phyloP scores from a whole-genome alignment of 1,284 basidiomycete genomes.

The Trichosporon faecale region DNA sequence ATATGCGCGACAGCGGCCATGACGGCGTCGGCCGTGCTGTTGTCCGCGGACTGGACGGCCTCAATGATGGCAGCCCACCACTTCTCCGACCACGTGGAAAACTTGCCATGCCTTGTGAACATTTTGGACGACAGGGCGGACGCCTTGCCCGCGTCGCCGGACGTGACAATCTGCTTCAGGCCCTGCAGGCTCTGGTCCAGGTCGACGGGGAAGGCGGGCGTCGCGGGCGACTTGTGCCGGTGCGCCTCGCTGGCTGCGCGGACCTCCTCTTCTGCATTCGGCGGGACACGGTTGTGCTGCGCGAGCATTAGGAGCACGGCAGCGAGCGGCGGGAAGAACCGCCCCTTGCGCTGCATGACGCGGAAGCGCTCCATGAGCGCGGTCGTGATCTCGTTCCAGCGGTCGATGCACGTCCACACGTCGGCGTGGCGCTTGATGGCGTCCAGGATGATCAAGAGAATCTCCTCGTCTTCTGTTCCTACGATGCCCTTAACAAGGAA shows the following conservation, averaged over 20 bases:
- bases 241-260: conserved; percentile 25
- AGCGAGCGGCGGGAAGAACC: conserved; percentile 31
- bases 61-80: conserved; percentile 42
- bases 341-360: conserved; percentile 28
- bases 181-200: conserved; percentile 33
- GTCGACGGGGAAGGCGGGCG: conserved; percentile 25
- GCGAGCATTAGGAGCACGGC: conserved; percentile 33
- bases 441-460: conserved; percentile 42
- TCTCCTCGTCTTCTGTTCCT: conserved; percentile 39
- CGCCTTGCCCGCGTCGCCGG: conserved; percentile 25
- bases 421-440: conserved; percentile 43
- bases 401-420: conserved; percentile 48
- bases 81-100: conserved; percentile 29
- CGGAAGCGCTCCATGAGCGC: conserved; percentile 42
- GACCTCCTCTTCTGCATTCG: conserved; percentile 38
- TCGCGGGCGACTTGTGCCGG: conserved; percentile 17
- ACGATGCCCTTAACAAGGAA: conserved; percentile 39
- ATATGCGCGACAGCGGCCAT: conserved; percentile 31
- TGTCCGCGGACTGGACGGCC: conserved; percentile 25
- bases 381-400: conserved; percentile 40
- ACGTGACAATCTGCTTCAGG: conserved; percentile 28
- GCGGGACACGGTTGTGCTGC: conserved; percentile 31
- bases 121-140: conserved; percentile 31
- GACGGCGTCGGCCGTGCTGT: conserved; percentile 18
- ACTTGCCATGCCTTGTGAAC: conserved; percentile 37